Base-by-base conservation (phyloP, 371 early-diverging fungal genomes). In the Parasitella parasitica region DNA sequence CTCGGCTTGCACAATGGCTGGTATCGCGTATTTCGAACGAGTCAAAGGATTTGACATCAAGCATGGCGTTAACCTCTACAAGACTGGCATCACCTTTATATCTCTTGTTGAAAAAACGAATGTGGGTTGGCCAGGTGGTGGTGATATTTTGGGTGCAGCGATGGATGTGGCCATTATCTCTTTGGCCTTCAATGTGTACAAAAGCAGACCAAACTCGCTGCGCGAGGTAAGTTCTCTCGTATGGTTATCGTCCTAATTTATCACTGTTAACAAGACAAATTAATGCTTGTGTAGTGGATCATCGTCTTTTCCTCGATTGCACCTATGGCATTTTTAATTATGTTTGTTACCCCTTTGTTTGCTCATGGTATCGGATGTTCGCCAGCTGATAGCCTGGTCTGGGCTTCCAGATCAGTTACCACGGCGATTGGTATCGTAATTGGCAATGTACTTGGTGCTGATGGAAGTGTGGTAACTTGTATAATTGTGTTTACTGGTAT, bases 381-480 rank as follows among this genome's bases (percentile, higher is more conserved):
- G 3, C 70, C 70, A 3, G 66, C 36, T 6, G 15, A 67, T 22
- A 59, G 67, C 46, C 51, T 76, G 6, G 72, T 61, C 1, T 64
- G 73, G 59, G 62, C 54, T 36, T 57, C 53, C 24, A 59, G 72
- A 56, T 73, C 73, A 3, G 69, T 73, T 0, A 76, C 72, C 1
- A 67, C 76, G 18, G 69, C 76, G n/a, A 69, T 76, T 46, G 76
- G 72, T 53, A 76, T 76, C n/a, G 66, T 64, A 0, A 61, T 76
- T 18, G 61, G 59, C 11, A n/a, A 64, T 30, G 57, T 72, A 0
- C 27, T 76, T n/a, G 60, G 57, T n/a, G 62, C 71, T 6, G 57
- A 73, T 28, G 49, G 58, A 15, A 73, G 71, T 54, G 51, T 71
- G n/a, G 66, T 64, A 4, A 64, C 66, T 3, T 73, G 69, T 36